These are phyloP conservation scores for Medicago ruthenica DNA, from an alignment of 306 rosid species.

Conservation along the genomic window DNA sequence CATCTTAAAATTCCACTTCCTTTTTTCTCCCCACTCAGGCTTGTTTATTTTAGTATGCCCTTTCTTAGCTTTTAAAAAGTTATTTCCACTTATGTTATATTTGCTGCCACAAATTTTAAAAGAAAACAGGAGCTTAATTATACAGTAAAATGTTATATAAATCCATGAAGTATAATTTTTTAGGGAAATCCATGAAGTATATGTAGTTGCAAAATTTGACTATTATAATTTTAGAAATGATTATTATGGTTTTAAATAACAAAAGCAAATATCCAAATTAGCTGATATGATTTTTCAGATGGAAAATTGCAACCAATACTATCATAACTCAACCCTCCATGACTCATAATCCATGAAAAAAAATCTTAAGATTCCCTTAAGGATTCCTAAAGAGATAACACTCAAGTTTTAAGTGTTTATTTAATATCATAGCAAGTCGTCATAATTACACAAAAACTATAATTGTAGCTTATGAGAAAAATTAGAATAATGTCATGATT, in stretches of 20 bases:
- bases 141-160: not conserved
- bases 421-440: no score
- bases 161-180: not conserved
- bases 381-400: no score
- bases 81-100: constrained; percentile 1
- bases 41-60: constrained; percentile 14
- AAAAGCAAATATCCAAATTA: not conserved
- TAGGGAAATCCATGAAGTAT: not conserved
- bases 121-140: not conserved
- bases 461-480: not conserved
- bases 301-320: not conserved
- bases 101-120: not conserved
- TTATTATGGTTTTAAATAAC: not conserved
- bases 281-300: not conserved
- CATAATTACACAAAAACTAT: no score
- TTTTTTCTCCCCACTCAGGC: constrained; percentile 7
- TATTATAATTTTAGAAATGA: not conserved
- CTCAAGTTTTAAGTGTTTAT: no score
- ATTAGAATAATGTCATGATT: no score
- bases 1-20: constrained; percentile 23
- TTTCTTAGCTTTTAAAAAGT: constrained; percentile 33
- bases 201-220: not conserved
- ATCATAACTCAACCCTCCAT: not conserved
- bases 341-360: not conserved
- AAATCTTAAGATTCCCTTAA: not conserved